Base-by-base conservation (phyloP, 2,329 filamentous ascomycete genomes). In the Coniochaeta pulveracea region DNA sequence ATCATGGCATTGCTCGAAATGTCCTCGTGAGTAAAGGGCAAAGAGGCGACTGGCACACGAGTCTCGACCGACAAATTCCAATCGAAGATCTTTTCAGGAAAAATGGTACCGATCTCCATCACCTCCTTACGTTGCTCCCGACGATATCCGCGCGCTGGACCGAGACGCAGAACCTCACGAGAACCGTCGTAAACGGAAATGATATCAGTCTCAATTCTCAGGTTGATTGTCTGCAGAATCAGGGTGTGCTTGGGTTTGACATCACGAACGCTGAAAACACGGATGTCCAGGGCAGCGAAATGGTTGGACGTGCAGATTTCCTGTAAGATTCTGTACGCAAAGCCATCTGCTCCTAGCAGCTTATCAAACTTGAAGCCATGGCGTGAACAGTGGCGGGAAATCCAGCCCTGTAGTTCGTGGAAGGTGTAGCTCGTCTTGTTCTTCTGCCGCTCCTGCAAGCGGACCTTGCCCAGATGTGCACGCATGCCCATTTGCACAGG, bases 11-110 rank as follows among this genome's bases (percentile, higher is more conserved):
- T 39, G 8, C 39, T 33, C 10, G 51, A 26, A 23, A 58, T 45
- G 3, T 42, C 24, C 7, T 42, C 33, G 8, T 54, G 29, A 5
- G 31, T 34, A 5, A 40, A 36, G 2, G 50, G 48, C 5, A 48
- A 25, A 2, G 19, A 16, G 4, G 24, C 14, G 10, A 23, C 5
- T 11, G 27, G 26, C 6, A 50, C 37, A 5, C 50, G 46, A 4
- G 49, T 43, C 10, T 48, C 34, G 1, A 53, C 48, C 17, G 49
- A 47, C 3, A 63, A 29, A 4, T 48, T 48, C 60, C 60, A 64
- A 37, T 63, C 58, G 7, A 56, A 40, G 4, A 36, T 36, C 56
- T 45, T 52, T 34, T 50, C 47, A 3, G 54, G 45, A 25, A 54
- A 55, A 6, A 51, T 39, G n/a, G 44, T 51, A 2, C 44, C 39